Evolutionary conservation across 257 asterid species (phyloP), one percentile per base, ranked within the genome.

Genomic region (Fraxinus cuspidata): DNA sequence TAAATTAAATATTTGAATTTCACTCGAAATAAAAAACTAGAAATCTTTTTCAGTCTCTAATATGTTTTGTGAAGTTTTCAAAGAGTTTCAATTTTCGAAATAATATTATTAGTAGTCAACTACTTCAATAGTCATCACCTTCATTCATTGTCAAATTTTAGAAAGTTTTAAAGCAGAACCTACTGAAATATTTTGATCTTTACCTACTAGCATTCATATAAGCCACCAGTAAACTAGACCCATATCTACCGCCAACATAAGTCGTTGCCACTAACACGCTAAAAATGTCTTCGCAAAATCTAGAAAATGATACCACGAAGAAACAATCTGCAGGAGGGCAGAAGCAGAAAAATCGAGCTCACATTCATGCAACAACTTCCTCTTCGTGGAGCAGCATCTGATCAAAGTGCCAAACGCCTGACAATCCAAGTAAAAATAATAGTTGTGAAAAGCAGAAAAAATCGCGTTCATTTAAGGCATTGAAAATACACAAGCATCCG

Each of bases 341-440:
- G 44, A 38, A 16, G 3, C 7, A 74, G 15, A 63, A 68, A 67
- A 49, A 58, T 25, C 67, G 32, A 58, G 35, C 44, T 10, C 34
- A 47, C 79, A 66, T 72, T 85, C 84, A 90, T 8, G 86, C 91
- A 77, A 80, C 84, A 34, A 18, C 78, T 32, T 74, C 86, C 42
- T 23, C 83, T 68, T 80, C 87, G 5, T 76, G 80, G 23, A 91
- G 93, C 73, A 91, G 90, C 90, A 78, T 83, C 83, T 91, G 94
- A 80, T 93, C 89, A 25, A 93, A 93, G 84, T 93, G 93, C 96
- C 92, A 93, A 32, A 89, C 96, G 49, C 94, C 94, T 89, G 87
- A 83, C 81, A 79, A 70, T 23, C 21, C 70, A 73, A 66, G 27
- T 56, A 81, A n/a, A 65, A 72, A 70, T 4, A 6, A 19, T 34